A percentile compares a stretch with the other conserved stretches of the same genome.
Evolutionary conservation across 345 rosid species (phyloP).

Genomic region (Salix koriyanagi): DNA sequence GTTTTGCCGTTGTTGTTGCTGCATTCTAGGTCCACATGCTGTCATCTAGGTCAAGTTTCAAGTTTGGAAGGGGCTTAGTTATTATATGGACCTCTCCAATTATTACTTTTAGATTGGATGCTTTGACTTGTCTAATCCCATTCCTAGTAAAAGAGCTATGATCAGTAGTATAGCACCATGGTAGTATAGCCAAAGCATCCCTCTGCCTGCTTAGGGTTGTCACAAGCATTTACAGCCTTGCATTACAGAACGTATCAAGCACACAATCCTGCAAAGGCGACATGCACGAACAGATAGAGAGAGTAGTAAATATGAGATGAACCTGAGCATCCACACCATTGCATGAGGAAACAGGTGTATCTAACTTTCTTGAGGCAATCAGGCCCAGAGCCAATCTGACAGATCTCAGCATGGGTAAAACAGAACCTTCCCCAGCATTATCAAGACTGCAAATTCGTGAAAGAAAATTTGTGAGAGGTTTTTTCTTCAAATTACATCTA

Average conservation of each 20-base stretch:
- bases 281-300: not conserved
- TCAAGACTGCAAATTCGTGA: conserved; percentile 65
- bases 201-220: not conserved
- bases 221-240: not conserved
- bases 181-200: not conserved
- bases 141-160: not conserved
- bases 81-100: not conserved
- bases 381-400: conserved; percentile 60
- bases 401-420: conserved; percentile 84
- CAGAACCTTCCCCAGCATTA: conserved; percentile 90
- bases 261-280: not conserved
- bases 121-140: not conserved
- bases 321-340: conserved; percentile 70
- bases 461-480: not conserved
- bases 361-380: conserved; percentile 48
- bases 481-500: not conserved
- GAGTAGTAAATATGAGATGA: not conserved
- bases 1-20: too few relatives aligned
- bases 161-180: not conserved
- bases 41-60: not conserved
- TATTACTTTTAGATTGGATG: not conserved
- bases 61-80: too few relatives aligned
- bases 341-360: conserved; percentile 43
- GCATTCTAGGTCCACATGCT: not conserved
- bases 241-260: not conserved